A percentile compares a stretch with the other conserved stretches of the same genome.
phyloP scores from a whole-genome alignment of 208 protist species.

The Acanthamoeba rhysodes region DNA sequence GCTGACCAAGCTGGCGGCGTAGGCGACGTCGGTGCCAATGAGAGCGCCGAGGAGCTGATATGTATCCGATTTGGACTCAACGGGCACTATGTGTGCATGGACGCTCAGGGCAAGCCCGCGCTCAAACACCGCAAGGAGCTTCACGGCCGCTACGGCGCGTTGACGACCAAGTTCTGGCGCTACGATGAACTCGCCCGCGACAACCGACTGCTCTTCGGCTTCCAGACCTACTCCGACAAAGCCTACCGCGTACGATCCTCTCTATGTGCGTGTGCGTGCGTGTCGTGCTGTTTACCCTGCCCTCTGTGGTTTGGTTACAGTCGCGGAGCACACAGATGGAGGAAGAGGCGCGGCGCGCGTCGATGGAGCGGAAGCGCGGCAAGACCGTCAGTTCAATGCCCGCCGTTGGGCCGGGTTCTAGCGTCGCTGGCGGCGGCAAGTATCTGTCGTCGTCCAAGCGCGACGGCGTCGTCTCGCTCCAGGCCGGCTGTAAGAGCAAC shows the following conservation, averaged over 20 bases:
- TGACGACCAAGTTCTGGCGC: slow-evolving; percentile 14
- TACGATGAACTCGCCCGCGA: neutral
- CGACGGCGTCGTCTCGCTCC: slow-evolving; percentile 11
- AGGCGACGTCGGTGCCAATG: neutral
- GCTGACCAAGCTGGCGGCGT: neutral
- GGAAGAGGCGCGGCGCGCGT: neutral
- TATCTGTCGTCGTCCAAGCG: slow-evolving; percentile 20
- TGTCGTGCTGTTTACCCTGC: too few species aligned
- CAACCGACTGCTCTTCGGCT: neutral
- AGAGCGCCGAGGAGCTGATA: neutral
- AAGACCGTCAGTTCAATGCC: neutral
- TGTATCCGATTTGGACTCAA: slow-evolving; percentile 47
- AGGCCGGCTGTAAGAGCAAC: slow-evolving; percentile 27
- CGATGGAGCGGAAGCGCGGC: slow-evolving; percentile 12
- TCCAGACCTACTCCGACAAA: slow-evolving; percentile 3
- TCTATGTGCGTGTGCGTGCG: neutral
- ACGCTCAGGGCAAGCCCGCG: neutral
- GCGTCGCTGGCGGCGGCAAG: neutral
- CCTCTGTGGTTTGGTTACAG: neutral
- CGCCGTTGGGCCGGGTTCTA: neutral
- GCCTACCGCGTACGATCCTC: neutral
- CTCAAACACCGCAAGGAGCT: slow-evolving; percentile 21
- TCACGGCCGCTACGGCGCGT: neutral
- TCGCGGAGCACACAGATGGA: neutral
- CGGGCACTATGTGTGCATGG: slow-evolving; percentile 44